Base-by-base conservation (phyloP, 2,329 filamentous ascomycete genomes). In the Aspergillus texensis region DNA sequence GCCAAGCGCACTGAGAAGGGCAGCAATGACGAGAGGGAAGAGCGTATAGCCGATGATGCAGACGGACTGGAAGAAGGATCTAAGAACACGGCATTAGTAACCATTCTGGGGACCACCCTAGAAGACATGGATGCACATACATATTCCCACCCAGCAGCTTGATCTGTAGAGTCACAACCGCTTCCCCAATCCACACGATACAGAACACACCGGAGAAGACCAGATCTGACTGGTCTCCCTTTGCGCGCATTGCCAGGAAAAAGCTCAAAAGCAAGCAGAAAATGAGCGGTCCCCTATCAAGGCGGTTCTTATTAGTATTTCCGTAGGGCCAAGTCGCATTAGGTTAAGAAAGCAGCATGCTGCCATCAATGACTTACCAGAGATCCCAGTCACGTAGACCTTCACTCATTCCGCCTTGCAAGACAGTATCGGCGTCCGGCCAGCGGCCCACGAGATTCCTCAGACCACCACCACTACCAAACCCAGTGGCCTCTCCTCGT, bases 41-140 rank as follows among this genome's bases (percentile, higher is more conserved):
- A 99, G 87, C 1, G 95, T 99, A 80, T 99, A 99, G 53, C 95
- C 95, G 76, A 99, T 99, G 72, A 99, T 96, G 79, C 94, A 98
- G 70, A 99, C 88, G 62, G 93, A 96, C 79, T 99, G 95, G 74
- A 96, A 95, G 78, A 99, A 99, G 21, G 95, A 97, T 73, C 94
- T 98, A 75, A 57, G 72, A n/a, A 19, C 12, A 32, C 26, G 10
- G 43, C 43, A 58, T 75, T 58, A 75, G 72, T 63, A 63, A 54
- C 63, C 19, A n/a, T 41, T n/a, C 12, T 10, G n/a, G 12, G 21
- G 26, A 21, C 6, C n/a, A 14, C 9, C 6, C n/a, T 36, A n/a
- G 54, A 58, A 61, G 5, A 54, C 28, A 62, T 53, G 46, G 34
- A 11, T n/a, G 56, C 26, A 87, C 93, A 80, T 83, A 98, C 94